Percentiles rank a stretch among this genome's conserved stretches.
Conservation (phyloP, 2,329 filamentous ascomycete genomes). For the Epichloe sibirici region DNA sequence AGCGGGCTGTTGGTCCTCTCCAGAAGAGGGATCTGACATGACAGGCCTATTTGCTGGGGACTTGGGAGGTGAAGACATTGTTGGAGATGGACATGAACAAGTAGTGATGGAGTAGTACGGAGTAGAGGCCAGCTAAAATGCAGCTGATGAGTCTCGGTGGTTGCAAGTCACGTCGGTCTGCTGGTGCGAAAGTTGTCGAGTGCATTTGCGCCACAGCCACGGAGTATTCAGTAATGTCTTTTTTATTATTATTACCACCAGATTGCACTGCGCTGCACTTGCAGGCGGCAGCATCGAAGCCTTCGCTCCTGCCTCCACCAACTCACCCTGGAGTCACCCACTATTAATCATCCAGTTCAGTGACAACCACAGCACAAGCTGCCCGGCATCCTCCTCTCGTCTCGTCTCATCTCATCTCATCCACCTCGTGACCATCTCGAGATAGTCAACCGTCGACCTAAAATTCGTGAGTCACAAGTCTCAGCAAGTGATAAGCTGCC, state of each 20-base stretch:
- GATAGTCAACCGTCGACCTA: neutral
- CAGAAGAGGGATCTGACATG: neutral
- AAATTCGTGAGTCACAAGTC: neutral
- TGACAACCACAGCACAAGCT: neutral
- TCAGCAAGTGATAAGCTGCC: neutral
- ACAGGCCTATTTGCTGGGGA: slow-evolving; percentile 5
- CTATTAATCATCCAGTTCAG: neutral
- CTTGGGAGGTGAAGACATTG: slow-evolving; percentile 9
- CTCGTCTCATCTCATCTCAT: neutral
- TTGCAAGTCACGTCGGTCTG: too few species aligned
- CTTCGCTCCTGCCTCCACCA: too few species aligned
- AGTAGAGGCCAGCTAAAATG: neutral
- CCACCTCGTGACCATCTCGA: slow-evolving; percentile 2
- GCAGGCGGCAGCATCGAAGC: too few species aligned
- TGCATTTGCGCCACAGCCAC: too few species aligned
- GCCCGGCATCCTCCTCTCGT: neutral
- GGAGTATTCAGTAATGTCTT: too few species aligned
- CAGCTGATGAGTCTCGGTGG: too few species aligned
- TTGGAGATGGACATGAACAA: neutral
- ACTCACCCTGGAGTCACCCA: neutral
- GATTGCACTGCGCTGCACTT: neutral
- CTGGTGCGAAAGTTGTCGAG: too few species aligned
- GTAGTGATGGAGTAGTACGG: neutral
- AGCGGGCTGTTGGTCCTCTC: slow-evolving; percentile 7
- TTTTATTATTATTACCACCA: too few species aligned